A percentile compares a stretch with the other conserved stretches of the same genome.
Evolutionary conservation across 192 early-diverging fungal species (phyloP).

Genomic region (Jimgerdemannia lactiflua): DNA sequence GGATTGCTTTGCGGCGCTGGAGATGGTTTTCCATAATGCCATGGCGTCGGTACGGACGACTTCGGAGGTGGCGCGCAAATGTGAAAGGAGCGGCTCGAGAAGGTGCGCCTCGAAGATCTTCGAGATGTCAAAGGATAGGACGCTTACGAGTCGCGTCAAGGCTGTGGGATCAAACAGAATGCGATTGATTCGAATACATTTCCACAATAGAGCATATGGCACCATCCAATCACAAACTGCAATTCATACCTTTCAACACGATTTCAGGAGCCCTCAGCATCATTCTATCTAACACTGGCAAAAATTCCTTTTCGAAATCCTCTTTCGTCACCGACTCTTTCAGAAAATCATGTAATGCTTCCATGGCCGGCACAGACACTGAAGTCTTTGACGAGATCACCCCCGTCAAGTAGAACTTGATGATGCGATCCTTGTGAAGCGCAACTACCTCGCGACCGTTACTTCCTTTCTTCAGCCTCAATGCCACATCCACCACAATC

Average conservation of each 20-base stretch:
- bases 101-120: slow-evolving; percentile 57
- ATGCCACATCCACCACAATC: slow-evolving; percentile 53
- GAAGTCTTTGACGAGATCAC: slow-evolving; percentile 51
- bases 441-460: slow-evolving; percentile 29
- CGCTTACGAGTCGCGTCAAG: slow-evolving; percentile 44
- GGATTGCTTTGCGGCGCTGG: slow-evolving; percentile 38
- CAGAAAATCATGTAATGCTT: slow-evolving; percentile 61
- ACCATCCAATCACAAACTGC: background rate
- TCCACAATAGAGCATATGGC: background rate
- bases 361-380: slow-evolving; percentile 38
- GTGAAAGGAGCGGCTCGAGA: slow-evolving; percentile 60
- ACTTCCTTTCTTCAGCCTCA: slow-evolving; percentile 38
- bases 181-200: background rate
- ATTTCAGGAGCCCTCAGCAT: slow-evolving; percentile 86
- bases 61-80: slow-evolving; percentile 66
- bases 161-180: slow-evolving; percentile 33
- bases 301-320: slow-evolving; percentile 54
- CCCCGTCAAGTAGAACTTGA: slow-evolving; percentile 57
- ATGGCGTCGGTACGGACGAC: slow-evolving; percentile 51
- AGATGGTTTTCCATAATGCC: slow-evolving; percentile 58
- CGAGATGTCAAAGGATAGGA: slow-evolving; percentile 60
- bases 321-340: slow-evolving; percentile 45
- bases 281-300: slow-evolving; percentile 67
- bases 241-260: slow-evolving; percentile 54
- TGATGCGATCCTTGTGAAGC: slow-evolving; percentile 40